These are phyloP conservation scores for Sporodiniella umbellata DNA, from an alignment of 371 early-diverging fungal genomes.

Conservation along the genomic window DNA sequence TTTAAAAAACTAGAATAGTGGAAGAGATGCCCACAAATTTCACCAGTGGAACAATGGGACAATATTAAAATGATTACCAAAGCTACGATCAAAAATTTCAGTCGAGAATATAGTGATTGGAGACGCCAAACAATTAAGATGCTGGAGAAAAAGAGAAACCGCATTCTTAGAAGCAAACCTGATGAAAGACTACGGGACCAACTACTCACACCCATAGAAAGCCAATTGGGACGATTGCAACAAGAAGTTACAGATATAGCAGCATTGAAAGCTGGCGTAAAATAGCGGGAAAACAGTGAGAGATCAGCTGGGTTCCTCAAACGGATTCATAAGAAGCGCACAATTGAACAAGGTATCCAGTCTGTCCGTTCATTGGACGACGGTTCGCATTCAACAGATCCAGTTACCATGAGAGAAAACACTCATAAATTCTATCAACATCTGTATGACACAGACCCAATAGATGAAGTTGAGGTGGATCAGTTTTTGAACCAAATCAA, in stretches of 20 bases:
- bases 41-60: conserved; percentile 1
- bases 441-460: background rate
- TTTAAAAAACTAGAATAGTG: background rate
- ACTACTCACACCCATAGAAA: background rate
- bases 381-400: background rate
- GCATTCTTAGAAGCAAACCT: background rate
- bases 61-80: conserved; percentile 3
- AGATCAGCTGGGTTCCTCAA: background rate
- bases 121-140: background rate
- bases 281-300: conserved; percentile 2
- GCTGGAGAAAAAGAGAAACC: conserved; percentile 1
- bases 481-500: background rate
- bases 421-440: background rate
- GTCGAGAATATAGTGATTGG: background rate
- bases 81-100: background rate
- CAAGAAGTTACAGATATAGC: background rate
- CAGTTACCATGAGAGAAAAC: background rate
- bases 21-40: background rate
- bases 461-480: background rate
- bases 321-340: background rate
- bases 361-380: background rate
- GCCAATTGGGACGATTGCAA: background rate
- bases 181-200: background rate
- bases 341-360: background rate
- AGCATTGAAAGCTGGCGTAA: background rate